phyloP scores from a whole-genome alignment of 345 rosid genomes.

The Eucalyptus albens region DNA sequence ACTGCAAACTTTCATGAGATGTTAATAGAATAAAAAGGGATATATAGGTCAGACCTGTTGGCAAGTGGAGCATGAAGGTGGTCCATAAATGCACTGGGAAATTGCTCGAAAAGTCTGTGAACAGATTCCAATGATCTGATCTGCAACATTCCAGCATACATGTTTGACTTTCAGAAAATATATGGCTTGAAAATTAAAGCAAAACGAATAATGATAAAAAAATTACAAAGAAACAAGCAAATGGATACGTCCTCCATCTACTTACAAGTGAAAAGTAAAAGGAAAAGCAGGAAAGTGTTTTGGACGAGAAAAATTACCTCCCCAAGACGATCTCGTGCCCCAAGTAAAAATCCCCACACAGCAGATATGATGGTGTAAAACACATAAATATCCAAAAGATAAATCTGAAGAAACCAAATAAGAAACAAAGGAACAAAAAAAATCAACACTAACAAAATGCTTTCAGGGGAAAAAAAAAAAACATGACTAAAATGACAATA shows the following conservation, averaged over 20 bases:
- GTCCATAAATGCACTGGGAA: slow-evolving; percentile 74
- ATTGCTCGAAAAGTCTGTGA: slow-evolving; percentile 74
- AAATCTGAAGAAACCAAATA: slow-evolving; percentile 40
- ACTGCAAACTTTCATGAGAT: not conserved
- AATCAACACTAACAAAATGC: not conserved
- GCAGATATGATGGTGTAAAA: slow-evolving; percentile 86
- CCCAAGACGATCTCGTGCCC: slow-evolving; percentile 96
- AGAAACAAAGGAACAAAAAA: not conserved
- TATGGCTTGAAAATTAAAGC: not conserved
- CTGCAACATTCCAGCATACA: slow-evolving; percentile 22
- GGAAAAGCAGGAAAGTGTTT: not conserved
- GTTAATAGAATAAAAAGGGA: not conserved
- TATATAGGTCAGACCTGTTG: slow-evolving; percentile 22
- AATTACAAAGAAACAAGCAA: not conserved
- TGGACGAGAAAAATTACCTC: slow-evolving; percentile 33
- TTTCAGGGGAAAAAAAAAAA: not conserved
- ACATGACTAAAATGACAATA: not conserved
- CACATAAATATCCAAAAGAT: slow-evolving; percentile 74
- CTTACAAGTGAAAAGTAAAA: not conserved
- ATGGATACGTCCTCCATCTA: not conserved
- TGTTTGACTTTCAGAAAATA: not conserved
- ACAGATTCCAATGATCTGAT: slow-evolving; percentile 90
- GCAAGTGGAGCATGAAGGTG: slow-evolving; percentile 51
- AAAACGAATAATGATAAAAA: not conserved
- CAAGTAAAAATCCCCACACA: slow-evolving; percentile 83